Percentiles rank a stretch among this genome's conserved stretches.
Evolutionary conservation across 768 basidiomycete genomes (phyloP).

Genomic region (Trametes maxima): DNA sequence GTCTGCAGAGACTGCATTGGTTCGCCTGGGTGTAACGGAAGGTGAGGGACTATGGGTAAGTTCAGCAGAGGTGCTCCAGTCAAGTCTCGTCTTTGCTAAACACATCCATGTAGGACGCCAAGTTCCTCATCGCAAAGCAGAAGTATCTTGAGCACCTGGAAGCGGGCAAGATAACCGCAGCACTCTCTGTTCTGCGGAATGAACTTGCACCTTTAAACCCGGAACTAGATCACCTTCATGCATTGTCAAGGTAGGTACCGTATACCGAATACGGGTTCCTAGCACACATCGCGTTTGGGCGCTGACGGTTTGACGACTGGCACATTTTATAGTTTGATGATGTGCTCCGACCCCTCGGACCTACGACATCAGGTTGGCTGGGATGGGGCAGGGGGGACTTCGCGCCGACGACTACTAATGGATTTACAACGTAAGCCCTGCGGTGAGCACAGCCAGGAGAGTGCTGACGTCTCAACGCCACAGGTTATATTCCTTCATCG

Average conservation of each 20-base stretch:
- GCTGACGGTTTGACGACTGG: background rate
- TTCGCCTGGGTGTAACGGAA: constrained; percentile 67
- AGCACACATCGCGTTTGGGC: too few relatives aligned
- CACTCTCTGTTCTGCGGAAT: constrained; percentile 82
- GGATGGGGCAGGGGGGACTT: constrained; percentile 86
- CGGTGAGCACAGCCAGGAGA: background rate
- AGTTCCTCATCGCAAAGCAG: constrained; percentile 89
- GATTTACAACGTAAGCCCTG: constrained; percentile 71
- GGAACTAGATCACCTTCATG: constrained; percentile 81
- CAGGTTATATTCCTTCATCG: constrained; percentile 88
- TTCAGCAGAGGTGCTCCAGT: constrained; percentile 8
- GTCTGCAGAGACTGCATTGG: constrained; percentile 71
- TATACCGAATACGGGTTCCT: background rate
- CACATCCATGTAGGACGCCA: constrained; percentile 58
- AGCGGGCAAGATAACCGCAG: constrained; percentile 73
- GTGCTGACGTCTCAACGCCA: background rate
- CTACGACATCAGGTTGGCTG: constrained; percentile 78
- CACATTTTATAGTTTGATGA: constrained; percentile 66
- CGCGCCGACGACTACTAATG: constrained; percentile 73
- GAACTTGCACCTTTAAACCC: constrained; percentile 84
- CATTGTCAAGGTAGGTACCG: constrained; percentile 73
- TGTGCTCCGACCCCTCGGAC: constrained; percentile 88
- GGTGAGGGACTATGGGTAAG: constrained; percentile 72
- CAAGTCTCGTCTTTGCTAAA: background rate
- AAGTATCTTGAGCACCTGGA: constrained; percentile 95